Percentiles rank a stretch among this genome's conserved stretches.
Evolutionary conservation across 164 flowering plant genomes (phyloP).

Genomic region (Stephania japonica): DNA sequence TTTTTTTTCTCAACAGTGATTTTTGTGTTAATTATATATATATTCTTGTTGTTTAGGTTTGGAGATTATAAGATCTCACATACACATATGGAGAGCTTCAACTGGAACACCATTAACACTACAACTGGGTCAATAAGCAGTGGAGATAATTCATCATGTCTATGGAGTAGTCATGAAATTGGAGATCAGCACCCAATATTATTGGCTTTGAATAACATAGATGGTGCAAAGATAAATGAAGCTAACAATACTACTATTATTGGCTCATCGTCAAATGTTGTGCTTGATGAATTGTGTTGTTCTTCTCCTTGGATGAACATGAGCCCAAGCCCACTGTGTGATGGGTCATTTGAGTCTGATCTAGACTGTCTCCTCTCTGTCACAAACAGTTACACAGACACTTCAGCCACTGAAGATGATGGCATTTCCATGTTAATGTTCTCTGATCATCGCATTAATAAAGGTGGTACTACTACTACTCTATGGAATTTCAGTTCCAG

Average conservation of each 20-base stretch:
- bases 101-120: constrained; percentile 34
- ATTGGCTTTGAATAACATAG: constrained; percentile 19
- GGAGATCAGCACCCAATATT: constrained; percentile 14
- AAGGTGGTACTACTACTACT: constrained; percentile 8
- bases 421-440: constrained; percentile 50
- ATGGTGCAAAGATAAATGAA: constrained; percentile 14
- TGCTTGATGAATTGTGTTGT: constrained; percentile 6
- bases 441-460: constrained; percentile 29
- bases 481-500: constrained; percentile 31
- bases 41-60: neutral
- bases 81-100: constrained; percentile 33
- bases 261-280: neutral
- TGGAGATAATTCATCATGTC: constrained; percentile 7
- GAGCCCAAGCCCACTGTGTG: constrained; percentile 14
- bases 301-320: constrained; percentile 15
- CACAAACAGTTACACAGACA: constrained; percentile 51
- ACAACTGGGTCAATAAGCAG: constrained; percentile 10
- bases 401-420: constrained; percentile 48
- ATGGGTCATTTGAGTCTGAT: constrained; percentile 41
- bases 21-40: neutral
- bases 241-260: constrained; percentile 1
- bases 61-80: neutral
- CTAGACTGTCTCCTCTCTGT: constrained; percentile 56
- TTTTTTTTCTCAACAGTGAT: neutral
- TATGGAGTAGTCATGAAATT: constrained; percentile 18